Evolutionary conservation across 148 eudicot species (phyloP), one percentile per base, ranked within the genome.

Genomic region (Silene uniflora): DNA sequence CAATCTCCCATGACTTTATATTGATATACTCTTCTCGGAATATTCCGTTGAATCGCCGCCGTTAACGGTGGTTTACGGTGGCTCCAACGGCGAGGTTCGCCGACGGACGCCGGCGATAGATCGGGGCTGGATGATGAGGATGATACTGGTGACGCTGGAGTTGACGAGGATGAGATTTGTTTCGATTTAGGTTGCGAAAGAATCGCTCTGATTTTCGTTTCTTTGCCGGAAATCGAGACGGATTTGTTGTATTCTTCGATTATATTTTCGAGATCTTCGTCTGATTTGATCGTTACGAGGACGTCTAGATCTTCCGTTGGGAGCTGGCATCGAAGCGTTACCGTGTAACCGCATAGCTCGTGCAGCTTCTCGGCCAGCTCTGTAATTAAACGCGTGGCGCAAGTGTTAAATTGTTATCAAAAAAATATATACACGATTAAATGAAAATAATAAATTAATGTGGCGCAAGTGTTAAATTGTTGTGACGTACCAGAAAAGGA

Each of bases 291-390:
- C 10, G 97, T 81, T 14, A 94, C 82, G 77, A 94, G 67, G 22
- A 89, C 85, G 65, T 94, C 98, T 19, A 94, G 79, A 66, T 94
- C 98, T 73, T 94, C 96, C 21, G 3, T 73, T 8, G 98, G 98
- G 19, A 94, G 62, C 46, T 91, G 89, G 60, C 97, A 91, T 42
- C 85, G 89, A 24, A 94, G 75, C 25, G 44, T 77, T 79, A 86
- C 84, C 3, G 93, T 75, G 29, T 79, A 84, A 13, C 96, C 91
- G 59, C 96, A 87, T 29, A 87, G 76, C 49, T 91, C 90, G 0
- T 79, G 84, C 2, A 94, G 88, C 66, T 88, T 94, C 68, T 63
- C 81, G 82, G 86, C 80, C 76, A 94, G 9, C 55, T 91, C 98
- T 93, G 84, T 29, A 75, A 46, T 22, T 49, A 0, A 49, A 49